phyloP scores from a whole-genome alignment of 176 grass and related monocot species.

The Phyllostachys edulis region DNA sequence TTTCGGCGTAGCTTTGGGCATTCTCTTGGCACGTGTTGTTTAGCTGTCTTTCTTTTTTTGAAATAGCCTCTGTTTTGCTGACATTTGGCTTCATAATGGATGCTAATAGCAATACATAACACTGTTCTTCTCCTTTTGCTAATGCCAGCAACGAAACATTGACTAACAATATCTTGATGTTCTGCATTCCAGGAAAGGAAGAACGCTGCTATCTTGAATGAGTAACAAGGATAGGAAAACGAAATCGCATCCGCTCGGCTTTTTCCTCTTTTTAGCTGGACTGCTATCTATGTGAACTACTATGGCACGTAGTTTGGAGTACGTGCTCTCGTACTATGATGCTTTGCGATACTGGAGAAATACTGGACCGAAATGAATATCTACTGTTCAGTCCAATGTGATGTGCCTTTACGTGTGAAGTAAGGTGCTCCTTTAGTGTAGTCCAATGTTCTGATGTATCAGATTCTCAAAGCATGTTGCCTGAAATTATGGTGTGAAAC shows the following conservation, averaged over 20 bases:
- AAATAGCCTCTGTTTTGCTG: neutral
- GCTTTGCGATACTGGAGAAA: neutral
- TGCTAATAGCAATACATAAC: neutral
- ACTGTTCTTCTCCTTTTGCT: neutral
- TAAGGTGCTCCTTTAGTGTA: neutral
- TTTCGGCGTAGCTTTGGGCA: neutral
- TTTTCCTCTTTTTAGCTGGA: slow-evolving; percentile 1
- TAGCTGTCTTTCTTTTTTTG: neutral
- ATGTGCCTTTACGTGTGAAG: neutral
- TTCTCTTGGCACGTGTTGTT: neutral
- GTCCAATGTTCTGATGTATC: neutral
- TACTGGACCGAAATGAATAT: slow-evolving; percentile 5
- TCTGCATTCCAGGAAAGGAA: slow-evolving; percentile 61
- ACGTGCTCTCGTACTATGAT: neutral
- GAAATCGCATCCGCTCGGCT: neutral
- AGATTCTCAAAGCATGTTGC: neutral
- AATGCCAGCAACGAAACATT: neutral
- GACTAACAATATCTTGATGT: neutral
- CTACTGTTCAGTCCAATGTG: neutral
- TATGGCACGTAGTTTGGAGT: neutral
- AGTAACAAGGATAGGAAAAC: slow-evolving; percentile 23
- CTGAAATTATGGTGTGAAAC: neutral
- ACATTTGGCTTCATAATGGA: neutral
- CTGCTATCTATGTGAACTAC: slow-evolving; percentile 5
- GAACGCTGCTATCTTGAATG: slow-evolving; percentile 48